Evolutionary conservation across 2,329 filamentous ascomycete species (phyloP).

Genomic region (Thielaviopsis ethacetica): DNA sequence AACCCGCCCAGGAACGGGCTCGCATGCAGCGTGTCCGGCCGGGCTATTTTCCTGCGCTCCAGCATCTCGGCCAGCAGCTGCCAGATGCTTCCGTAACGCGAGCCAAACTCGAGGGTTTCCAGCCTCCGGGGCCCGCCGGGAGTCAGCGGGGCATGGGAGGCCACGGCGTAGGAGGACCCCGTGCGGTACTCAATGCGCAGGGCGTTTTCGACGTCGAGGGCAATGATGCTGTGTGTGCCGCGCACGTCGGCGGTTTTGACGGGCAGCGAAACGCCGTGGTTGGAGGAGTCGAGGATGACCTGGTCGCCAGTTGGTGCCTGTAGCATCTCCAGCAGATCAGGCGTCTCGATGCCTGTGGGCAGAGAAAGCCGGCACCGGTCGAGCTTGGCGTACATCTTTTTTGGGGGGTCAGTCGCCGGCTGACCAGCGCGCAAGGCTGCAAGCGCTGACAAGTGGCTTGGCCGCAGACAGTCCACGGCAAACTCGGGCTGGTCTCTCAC

Average conservation of each 20-base stretch:
- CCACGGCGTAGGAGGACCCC: constrained; percentile 25
- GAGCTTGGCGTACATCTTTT: background rate
- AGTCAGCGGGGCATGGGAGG: background rate
- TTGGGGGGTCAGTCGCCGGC: background rate
- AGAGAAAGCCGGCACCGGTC: background rate
- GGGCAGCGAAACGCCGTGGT: constrained; percentile 23
- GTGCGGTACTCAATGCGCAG: constrained; percentile 40
- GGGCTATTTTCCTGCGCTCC: constrained; percentile 17
- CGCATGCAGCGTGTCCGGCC: constrained; percentile 12
- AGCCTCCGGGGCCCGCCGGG: background rate
- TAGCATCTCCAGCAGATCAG: constrained; percentile 38
- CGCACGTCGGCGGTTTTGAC: constrained; percentile 26
- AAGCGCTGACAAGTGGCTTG: constrained; percentile 2
- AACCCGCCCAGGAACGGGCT: constrained; percentile 63
- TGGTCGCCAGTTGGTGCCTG: constrained; percentile 24
- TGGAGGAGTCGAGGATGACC: constrained; percentile 43
- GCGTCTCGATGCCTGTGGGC: constrained; percentile 19
- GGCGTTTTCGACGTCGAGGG: constrained; percentile 41
- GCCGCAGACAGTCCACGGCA: background rate
- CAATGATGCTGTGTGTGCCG: constrained; percentile 60
- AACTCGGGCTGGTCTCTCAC: background rate
- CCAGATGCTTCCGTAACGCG: constrained; percentile 26
- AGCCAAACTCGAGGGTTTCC: constrained; percentile 18
- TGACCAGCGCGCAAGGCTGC: background rate
- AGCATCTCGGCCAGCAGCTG: constrained; percentile 32